Percentiles rank a stretch among this genome's conserved stretches.
Conservation (phyloP, 2,329 filamentous ascomycete genomes). For the Chaetoscypha palmicola region DNA sequence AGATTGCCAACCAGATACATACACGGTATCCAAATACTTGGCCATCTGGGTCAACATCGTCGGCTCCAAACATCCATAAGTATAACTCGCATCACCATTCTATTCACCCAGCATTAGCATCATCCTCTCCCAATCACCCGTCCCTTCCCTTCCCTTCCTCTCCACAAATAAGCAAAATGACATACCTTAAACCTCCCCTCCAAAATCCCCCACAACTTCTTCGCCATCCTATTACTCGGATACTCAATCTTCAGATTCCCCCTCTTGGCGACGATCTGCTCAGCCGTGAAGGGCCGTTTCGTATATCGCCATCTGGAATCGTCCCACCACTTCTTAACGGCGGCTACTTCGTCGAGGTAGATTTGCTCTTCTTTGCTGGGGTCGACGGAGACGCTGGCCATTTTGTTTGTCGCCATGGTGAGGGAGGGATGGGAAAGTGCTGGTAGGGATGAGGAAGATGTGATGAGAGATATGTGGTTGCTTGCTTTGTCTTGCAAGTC, state of each 20-base stretch:
- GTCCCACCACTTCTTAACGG: constrained; percentile 90
- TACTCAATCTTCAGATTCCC: constrained; percentile 88
- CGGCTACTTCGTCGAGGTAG: constrained; percentile 68
- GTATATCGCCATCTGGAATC: constrained; percentile 90
- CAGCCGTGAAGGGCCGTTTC: constrained; percentile 85
- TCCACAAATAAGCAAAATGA: too few species aligned
- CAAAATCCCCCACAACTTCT: constrained; percentile 91
- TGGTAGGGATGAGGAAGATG: too few species aligned
- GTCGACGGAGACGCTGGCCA: constrained; percentile 51
- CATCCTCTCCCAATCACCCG: too few species aligned
- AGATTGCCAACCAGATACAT: constrained; percentile 98
- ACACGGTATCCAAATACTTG: constrained; percentile 96
- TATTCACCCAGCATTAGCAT: constrained; percentile 34
- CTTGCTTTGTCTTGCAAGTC: too few species aligned
- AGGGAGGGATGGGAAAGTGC: too few species aligned
- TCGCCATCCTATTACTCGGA: constrained; percentile 78
- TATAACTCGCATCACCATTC: constrained; percentile 82
- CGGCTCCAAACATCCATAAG: constrained; percentile 94
- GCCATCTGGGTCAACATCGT: constrained; percentile 99
- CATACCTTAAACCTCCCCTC: constrained; percentile 76
- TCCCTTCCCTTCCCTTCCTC: too few species aligned
- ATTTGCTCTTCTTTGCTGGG: constrained; percentile 48
- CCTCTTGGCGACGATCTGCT: constrained; percentile 94
- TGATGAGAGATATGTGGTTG: too few species aligned
- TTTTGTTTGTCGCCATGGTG: constrained; percentile 39